Base-by-base conservation (phyloP, 176 grass and related monocot genomes). In the Cenchrus purpureus region DNA sequence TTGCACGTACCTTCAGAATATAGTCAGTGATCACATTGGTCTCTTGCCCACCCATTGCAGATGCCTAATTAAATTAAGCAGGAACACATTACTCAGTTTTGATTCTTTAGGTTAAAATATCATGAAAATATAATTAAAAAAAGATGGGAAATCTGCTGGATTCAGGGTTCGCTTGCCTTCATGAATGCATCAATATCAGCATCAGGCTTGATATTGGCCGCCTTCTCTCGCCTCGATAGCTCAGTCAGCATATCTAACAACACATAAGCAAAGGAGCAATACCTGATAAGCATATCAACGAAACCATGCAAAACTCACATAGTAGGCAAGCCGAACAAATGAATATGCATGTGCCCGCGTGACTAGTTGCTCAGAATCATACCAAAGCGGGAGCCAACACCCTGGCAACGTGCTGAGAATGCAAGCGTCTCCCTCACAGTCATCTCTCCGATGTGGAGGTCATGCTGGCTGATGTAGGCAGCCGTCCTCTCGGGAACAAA, bases 391-490 rank as follows among this genome's bases (percentile, higher is more conserved):
- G 80, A 76, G 42, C 91, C 91, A 25, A 93, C 84, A 66, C 91
- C 91, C 76, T 93, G 91, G 71, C 87, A 90, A 34, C 91, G 83
- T 11, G 91, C 91, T 45, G 91, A 90, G 84, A 93, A 93, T 34
- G 87, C 80, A 51, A 93, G 80, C 8, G 91, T 93, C 56, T 93
- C 91, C 46, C 91, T 82, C 43, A 93, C 91, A 10, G 91, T 93
- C 91, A 93, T 93, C 69, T 93, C 91, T 45, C 91, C 87, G n/a
- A 90, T 87, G 78, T 93, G 91, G 45, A 90, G 88, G 55, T 93
- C 91, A 45, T 90, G 84, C 63, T 93, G 91, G 66, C 91, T 90
- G 32, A 93, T 93, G 74, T 90, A 93, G 0, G 91, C 91, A 50
- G 91, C 80, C 45, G 91, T 90, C 76, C 91, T 86, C 79, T 93